Conservation (phyloP, 1,284 basidiomycete genomes). For the Cutaneotrichosporon dermatis region DNA sequence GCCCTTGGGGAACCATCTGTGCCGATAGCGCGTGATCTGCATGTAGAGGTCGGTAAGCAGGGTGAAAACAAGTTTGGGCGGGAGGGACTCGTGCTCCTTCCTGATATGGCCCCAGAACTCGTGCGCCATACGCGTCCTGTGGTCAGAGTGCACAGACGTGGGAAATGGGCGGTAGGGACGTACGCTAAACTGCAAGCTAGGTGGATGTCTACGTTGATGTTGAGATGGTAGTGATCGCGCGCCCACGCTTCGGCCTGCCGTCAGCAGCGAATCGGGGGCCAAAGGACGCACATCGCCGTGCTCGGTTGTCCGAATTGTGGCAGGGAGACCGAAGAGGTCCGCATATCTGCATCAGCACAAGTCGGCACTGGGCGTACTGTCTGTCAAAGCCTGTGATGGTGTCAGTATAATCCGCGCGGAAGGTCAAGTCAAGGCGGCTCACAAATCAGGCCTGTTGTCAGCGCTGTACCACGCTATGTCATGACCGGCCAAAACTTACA, state of each 20-base stretch:
- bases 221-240: neutral
- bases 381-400: neutral
- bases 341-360: too few relatives aligned
- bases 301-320: conserved; percentile 8
- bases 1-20: neutral
- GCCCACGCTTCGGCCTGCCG: neutral
- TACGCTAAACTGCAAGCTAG: neutral
- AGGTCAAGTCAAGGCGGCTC: too few relatives aligned
- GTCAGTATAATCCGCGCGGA: too few relatives aligned
- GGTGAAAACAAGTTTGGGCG: neutral
- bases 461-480: too few relatives aligned
- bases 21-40: neutral
- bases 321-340: conserved; percentile 11
- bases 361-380: neutral
- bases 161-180: too few relatives aligned
- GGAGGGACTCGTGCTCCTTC: neutral
- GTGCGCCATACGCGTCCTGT: neutral
- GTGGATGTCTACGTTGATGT: neutral
- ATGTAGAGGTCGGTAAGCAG: neutral
- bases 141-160: neutral
- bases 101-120: neutral
- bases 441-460: too few relatives aligned
- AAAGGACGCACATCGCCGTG: neutral
- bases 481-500: neutral
- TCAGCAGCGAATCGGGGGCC: neutral